Evolutionary conservation across 441 rosid species (phyloP).

Genomic region (Mallotus japonicus): DNA sequence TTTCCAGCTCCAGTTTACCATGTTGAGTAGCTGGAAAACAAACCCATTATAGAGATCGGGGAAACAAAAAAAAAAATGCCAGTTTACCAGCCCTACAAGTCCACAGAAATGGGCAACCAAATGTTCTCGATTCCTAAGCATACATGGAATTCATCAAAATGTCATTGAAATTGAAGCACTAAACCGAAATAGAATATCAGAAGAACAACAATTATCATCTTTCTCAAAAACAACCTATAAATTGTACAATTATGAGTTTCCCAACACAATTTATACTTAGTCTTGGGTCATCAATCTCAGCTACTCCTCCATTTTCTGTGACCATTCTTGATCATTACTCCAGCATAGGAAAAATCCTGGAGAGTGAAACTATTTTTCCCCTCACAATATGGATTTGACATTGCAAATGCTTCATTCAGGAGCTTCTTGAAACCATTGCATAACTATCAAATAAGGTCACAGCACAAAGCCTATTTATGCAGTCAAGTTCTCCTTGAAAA

Average conservation of each 20-base stretch:
- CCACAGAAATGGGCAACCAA: neutral
- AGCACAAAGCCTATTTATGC: conserved; percentile 6
- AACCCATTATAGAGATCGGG: neutral
- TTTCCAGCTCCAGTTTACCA: neutral
- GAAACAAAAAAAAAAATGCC: neutral
- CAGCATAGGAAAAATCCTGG: conserved; percentile 15
- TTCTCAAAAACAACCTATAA: conserved; percentile 20
- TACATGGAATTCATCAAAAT: conserved; percentile 12
- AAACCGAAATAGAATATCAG: conserved; percentile 13
- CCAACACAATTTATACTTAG: conserved; percentile 18
- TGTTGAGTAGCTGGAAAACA: neutral
- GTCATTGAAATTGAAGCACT: conserved; percentile 13
- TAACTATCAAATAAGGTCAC: neutral
- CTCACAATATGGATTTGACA: conserved; percentile 13
- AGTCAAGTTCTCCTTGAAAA: conserved; percentile 6
- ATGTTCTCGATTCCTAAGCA: conserved; percentile 15
- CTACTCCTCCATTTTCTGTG: conserved; percentile 7
- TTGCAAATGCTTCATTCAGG: conserved; percentile 12
- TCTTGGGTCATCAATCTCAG: conserved; percentile 9
- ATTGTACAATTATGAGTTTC: conserved; percentile 25
- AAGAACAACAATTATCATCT: conserved; percentile 19
- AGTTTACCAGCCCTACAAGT: neutral
- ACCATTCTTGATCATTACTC: conserved; percentile 5
- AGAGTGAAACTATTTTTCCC: conserved; percentile 6
- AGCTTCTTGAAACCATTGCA: conserved; percentile 17